Base-by-base conservation (phyloP, 345 rosid genomes). In the Syzygium grande region DNA sequence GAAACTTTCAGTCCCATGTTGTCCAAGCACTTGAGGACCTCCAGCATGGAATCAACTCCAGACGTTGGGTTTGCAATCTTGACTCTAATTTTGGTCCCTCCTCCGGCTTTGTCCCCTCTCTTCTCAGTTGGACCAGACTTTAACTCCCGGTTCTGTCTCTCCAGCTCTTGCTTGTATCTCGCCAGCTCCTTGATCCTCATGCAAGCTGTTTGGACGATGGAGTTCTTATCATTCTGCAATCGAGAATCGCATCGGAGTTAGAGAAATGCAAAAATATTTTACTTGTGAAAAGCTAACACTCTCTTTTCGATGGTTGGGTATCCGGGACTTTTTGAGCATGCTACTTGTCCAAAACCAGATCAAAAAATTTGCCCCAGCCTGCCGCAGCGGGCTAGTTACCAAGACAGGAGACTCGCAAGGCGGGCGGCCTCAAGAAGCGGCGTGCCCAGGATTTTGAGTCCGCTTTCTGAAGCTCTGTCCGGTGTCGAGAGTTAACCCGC, bases 41-140 rank as follows among this genome's bases (percentile, higher is more conserved):
- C 95, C 80, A 93, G 2, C 89, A 96, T 92, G 12, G 96, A 94
- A 90, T 95, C 96, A 13, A 92, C 16, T 85, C 96, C 95, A 80
- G 93, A 92, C 9, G 86, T 77, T 7, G 98, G 95, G 85, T 94
- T 92, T 63, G 27, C 86, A 21, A 94, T 52, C 86, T 68, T 87
- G 21, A 95, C 68, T 86, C 59, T 90, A n/a, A 97, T 87, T 80
- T 91, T 93, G 25, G 87, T 91, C 56, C 85, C 92, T 34, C 85
- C 92, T 34, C 51, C 87, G 52, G 43, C 87, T 30, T 73, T 52
- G 88, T 84, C 88, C 15, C 25, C 38, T 22, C 84, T 54, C 49
- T n/a, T 54, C 65, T 58, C 41, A 9, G 2, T 41, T 15, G 55
- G 27, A 21, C 87, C 86, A 87, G 56, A 77, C 88, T 89, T 90